A percentile compares a stretch with the other conserved stretches of the same genome.
Evolutionary conservation across 108 stramenopile genomes (phyloP).

Genomic region (Pseudonitzschia multiseries): DNA sequence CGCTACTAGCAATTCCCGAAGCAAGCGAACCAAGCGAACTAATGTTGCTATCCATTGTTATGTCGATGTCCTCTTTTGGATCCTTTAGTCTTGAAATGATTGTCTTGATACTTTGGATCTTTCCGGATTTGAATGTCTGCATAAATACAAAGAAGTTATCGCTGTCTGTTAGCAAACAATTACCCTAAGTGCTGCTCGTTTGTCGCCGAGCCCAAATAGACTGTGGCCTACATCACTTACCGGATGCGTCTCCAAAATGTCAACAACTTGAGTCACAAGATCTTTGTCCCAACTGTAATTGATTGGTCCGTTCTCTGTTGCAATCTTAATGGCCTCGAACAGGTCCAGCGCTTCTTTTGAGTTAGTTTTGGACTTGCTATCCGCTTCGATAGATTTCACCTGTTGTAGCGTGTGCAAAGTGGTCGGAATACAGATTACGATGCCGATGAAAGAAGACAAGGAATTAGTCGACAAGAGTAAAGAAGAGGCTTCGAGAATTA

Average conservation of each 20-base stretch:
- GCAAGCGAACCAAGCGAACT: slow-evolving; percentile 30
- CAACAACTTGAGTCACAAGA: slow-evolving; percentile 26
- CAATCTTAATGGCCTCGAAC: slow-evolving; percentile 22
- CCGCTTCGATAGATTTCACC: slow-evolving; percentile 21
- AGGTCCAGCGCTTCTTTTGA: slow-evolving; percentile 27
- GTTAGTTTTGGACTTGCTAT: slow-evolving; percentile 13
- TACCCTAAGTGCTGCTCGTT: neutral
- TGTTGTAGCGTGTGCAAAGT: neutral
- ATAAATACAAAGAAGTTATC: neutral
- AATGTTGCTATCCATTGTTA: slow-evolving; percentile 19
- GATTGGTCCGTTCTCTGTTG: slow-evolving; percentile 20
- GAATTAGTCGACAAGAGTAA: neutral
- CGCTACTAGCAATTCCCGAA: slow-evolving; percentile 36
- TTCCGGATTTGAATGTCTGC: neutral
- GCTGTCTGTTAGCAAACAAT: neutral
- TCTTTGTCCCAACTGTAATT: slow-evolving; percentile 26
- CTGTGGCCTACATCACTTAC: slow-evolving; percentile 19
- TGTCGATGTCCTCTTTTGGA: slow-evolving; percentile 5
- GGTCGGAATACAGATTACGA: neutral
- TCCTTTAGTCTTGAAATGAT: slow-evolving; percentile 19
- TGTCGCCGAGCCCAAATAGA: neutral
- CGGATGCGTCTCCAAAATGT: slow-evolving; percentile 34
- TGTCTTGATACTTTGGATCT: neutral
- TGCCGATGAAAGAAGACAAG: slow-evolving; percentile 2
- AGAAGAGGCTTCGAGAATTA: neutral